Base-by-base conservation (phyloP, 805 yeast genomes). In the Candida ulmi region DNA sequence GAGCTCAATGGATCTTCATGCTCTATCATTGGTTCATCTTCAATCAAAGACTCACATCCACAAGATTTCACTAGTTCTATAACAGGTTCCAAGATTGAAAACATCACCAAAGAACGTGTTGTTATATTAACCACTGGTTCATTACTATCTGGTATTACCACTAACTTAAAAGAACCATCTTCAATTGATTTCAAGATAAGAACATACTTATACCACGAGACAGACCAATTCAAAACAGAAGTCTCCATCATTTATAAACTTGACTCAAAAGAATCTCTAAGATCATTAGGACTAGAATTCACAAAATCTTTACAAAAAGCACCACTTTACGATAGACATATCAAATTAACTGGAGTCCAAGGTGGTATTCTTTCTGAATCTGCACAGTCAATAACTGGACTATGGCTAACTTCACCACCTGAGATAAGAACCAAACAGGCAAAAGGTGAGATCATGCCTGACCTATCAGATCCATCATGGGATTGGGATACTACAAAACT, bases 161-260 rank as follows among this genome's bases (percentile, higher is more conserved):
- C n/a, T n/a, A n/a, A n/a, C n/a, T n/a, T n/a, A n/a, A n/a, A n/a
- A n/a, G n/a, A 19, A 21, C 5, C 12, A 8, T 32, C 35, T 21
- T 32, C 17, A 6, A 39, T 39, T 15, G 26, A 28, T 12, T 42
- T 42, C 30, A 33, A 39, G 18, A 8, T 39, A 4, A 39, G 45
- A 39, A 17, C 40, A 7, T 42, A 42, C 24, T 13, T 42, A 4
- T 31, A 23, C 18, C 11, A 33, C 17, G 15, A 36, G 8, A 26
- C 33, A 15, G 39, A 42, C 13, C 4, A 18, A 26, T 9, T 30
- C 12, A 39, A 42, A 21, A 36, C 28, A 16, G 39, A 30, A 2
- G 16, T 27, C 17, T 28, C 45, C 19, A 33, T 39, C 6, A 12
- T 42, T 26, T 42, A 39, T 25, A 33, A 32, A 15, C 29, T 42